A percentile compares a stretch with the other conserved stretches of the same genome.
These are phyloP conservation scores for Metschnikowia anglica DNA, from an alignment of 805 yeast genomes.

Conservation along the genomic window DNA sequence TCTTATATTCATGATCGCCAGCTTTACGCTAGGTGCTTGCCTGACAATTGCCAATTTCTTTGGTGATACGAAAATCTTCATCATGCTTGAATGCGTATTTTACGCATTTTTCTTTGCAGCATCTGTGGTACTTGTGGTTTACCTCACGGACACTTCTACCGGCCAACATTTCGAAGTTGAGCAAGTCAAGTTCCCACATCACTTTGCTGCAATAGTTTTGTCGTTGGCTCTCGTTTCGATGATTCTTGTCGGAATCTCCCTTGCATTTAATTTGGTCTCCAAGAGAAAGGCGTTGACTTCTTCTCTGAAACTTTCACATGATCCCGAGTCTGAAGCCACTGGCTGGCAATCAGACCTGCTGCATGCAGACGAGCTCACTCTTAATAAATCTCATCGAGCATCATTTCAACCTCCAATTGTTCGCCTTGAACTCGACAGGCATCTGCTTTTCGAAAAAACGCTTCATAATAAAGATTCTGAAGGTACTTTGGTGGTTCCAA, in stretches of 20 bases:
- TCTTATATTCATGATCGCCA: constrained; percentile 5
- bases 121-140: constrained; percentile 7
- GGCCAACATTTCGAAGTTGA: neutral
- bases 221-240: neutral
- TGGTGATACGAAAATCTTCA: neutral
- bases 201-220: neutral
- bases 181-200: neutral
- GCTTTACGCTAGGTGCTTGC: constrained; percentile 1
- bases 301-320: neutral
- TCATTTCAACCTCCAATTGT: constrained; percentile 1
- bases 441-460: neutral
- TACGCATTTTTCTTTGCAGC: constrained; percentile 7
- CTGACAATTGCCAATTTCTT: neutral
- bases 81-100: neutral
- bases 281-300: neutral
- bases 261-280: neutral
- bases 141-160: constrained; percentile 1
- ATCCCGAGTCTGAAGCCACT: constrained; percentile 6
- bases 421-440: neutral
- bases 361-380: constrained; percentile 9
- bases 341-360: constrained; percentile 7
- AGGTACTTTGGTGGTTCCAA: constrained; percentile 7
- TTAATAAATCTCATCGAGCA: constrained; percentile 7
- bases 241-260: constrained; percentile 1
- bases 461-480: constrained; percentile 13